Evolutionary conservation across 345 rosid species (phyloP).

Genomic region (Murraya paniculata): DNA sequence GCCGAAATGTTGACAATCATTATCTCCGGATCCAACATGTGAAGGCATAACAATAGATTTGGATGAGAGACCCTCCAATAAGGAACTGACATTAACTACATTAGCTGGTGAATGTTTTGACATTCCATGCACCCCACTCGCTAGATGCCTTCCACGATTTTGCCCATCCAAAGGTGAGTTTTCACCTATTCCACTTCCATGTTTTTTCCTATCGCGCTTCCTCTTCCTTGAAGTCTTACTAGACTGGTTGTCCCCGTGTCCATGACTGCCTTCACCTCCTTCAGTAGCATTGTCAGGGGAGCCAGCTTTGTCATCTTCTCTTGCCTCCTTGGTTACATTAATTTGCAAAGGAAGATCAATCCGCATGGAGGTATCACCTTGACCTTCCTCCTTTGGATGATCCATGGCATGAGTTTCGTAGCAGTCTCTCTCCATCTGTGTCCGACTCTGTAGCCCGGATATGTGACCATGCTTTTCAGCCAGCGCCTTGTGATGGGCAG

Average conservation of each 20-base stretch:
- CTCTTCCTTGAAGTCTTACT: conserved; percentile 30
- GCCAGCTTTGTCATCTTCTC: conserved; percentile 12
- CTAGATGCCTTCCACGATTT: conserved; percentile 28
- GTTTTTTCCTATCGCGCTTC: conserved; percentile 20
- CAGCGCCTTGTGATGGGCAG: conserved; percentile 48
- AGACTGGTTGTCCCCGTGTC: conserved; percentile 24
- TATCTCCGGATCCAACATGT: neutral
- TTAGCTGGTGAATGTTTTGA: conserved; percentile 15
- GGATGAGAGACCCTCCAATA: conserved; percentile 14
- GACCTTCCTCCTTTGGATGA: conserved; percentile 22
- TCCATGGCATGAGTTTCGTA: conserved; percentile 20
- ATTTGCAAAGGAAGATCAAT: conserved; percentile 22
- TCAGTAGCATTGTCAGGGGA: conserved; percentile 10
- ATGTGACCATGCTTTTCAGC: conserved; percentile 61
- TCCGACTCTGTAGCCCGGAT: conserved; percentile 20
- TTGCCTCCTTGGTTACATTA: conserved; percentile 27
- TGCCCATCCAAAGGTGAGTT: conserved; percentile 27
- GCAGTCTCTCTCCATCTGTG: conserved; percentile 10
- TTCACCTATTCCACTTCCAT: conserved; percentile 26
- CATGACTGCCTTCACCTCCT: conserved; percentile 25
- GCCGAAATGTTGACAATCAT: neutral
- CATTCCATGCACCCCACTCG: conserved; percentile 24
- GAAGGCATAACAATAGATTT: conserved; percentile 3
- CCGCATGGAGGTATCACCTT: conserved; percentile 14
- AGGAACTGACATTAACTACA: conserved; percentile 24